Base-by-base conservation (phyloP, 2,329 filamentous ascomycete species). In the Cladophialophora bantiana region DNA sequence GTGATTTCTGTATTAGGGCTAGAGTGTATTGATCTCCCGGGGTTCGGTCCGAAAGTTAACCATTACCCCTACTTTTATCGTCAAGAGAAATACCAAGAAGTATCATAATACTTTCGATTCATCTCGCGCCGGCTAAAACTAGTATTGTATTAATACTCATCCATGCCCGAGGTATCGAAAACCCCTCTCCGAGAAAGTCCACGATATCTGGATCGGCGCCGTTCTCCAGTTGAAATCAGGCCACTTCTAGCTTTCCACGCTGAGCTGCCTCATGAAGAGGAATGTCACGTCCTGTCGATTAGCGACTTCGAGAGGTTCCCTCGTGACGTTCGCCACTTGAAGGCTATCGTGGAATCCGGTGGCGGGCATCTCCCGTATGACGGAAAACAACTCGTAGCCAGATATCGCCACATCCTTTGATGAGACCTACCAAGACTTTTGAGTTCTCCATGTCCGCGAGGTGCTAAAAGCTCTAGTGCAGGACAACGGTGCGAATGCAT, bases 401-500 rank as follows among this genome's bases (percentile, higher is more conserved):
- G 7, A 31, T 60, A 15, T 60, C 36, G 36, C 36, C 31, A 60
- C 20, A 60, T 60, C 35, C 58, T 60, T 60, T 35, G 58, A 60
- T 50, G 58, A 38, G 36, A n/a, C n/a, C n/a, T n/a, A 38, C 36
- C 36, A 13, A 60, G 58, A 50, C 26, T 13, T 54, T 55, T 31
- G 34, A 60, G 48, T 54, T 50, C 34, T n/a, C 15, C 15, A 9
- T 38, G 36, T 38, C 36, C 36, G 7, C 36, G 36, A 38, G 15
- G 10, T 38, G 36, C 58, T 55, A 60, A 60, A 60, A 60, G 58
- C 40, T 60, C 58, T 13, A 20, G 58, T 52, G 58, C 40, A 13
- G 58, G 58, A 26, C 57, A 60, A n/a, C 57, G 35, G 36, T 60
- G 58, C 48, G 58, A 50, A 60, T 60, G 35, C 20, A 60, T 60